Evolutionary conservation across 257 asterid species (phyloP), one percentile per base, ranked within the genome.

Genomic region (Datura wrightii): DNA sequence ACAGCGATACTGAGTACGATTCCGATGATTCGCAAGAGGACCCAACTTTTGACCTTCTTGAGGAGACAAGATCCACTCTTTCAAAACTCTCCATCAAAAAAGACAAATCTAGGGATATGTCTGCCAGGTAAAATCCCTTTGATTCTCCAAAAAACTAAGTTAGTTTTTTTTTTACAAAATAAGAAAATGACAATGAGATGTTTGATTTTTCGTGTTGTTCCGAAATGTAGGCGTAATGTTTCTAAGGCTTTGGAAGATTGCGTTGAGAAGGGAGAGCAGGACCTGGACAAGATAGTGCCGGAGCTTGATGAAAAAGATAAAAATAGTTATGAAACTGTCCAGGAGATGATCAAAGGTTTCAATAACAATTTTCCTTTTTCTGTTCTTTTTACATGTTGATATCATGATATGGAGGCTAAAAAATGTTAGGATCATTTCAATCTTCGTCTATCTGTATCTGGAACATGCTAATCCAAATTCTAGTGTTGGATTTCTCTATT

Each of bases 1-100:
- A 86, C 52, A 89, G 90, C 6, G 93, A 90, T 31, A 78, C 31
- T 3, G 65, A 78, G 3, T 78, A 14, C 14, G 88, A 86, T 44
- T 91, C 97, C 13, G 94, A 94, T 84, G 94, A 92, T 85, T 90
- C 95, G 6, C 87, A 56, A 39, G 84, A 87, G 10, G 98, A 92
- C 46, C 97, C 98, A 34, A 79, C 63, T 83, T 93, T 93, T 71
- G 90, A 85, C 55, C 54, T 83, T 81, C 63, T 88, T 52, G 95
- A 91, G 88, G 94, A 90, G 81, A 89, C 93, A 34, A 88, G 86
- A 54, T 88, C 90, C 56, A 79, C 85, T 52, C 83, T 94, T 59
- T 92, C 95, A 19, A 87, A 87, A 66, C 92, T 95, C 79, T 88
- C 96, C 82, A 84, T 94, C 85, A 78, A 80, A 70, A 88, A 86